Percentiles rank a stretch among this genome's conserved stretches.
phyloP scores from a whole-genome alignment of 208 protist species.

The Giardia muris region DNA sequence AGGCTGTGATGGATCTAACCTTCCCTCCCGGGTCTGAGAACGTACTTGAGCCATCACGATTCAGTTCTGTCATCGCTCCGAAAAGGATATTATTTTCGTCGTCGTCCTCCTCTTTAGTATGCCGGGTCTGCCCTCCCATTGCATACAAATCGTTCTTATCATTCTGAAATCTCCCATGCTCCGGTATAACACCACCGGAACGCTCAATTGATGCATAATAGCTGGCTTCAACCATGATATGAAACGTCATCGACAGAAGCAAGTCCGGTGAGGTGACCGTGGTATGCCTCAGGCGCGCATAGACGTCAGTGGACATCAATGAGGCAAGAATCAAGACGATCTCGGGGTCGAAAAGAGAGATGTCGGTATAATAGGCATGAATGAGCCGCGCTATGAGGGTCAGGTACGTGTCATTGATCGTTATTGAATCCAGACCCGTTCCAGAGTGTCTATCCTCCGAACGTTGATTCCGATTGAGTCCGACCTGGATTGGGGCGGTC shows the following conservation, averaged over 20 bases:
- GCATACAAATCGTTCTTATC: not conserved
- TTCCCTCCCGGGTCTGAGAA: not conserved
- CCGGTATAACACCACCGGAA: not conserved
- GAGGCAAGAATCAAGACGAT: not conserved
- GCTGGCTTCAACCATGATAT: not conserved
- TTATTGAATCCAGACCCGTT: not conserved
- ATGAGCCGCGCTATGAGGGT: not conserved
- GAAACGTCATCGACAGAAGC: not conserved
- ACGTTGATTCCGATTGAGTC: too few species aligned
- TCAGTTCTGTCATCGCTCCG: not conserved
- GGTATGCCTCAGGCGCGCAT: not conserved
- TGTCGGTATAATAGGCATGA: not conserved
- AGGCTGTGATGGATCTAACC: not conserved
- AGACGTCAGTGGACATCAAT: not conserved
- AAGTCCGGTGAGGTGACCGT: not conserved
- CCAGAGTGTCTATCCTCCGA: too few species aligned
- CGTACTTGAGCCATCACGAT: not conserved
- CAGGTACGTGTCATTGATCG: not conserved
- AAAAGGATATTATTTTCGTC: too few species aligned
- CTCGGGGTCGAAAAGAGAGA: not conserved
- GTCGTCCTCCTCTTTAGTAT: too few species aligned
- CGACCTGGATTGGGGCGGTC: too few species aligned
- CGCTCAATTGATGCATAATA: not conserved
- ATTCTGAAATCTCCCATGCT: not conserved
- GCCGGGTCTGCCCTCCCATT: too few species aligned